Base-by-base conservation (phyloP, 2,329 filamentous ascomycete species). In the Monilinia vaccinii-corymbosi region DNA sequence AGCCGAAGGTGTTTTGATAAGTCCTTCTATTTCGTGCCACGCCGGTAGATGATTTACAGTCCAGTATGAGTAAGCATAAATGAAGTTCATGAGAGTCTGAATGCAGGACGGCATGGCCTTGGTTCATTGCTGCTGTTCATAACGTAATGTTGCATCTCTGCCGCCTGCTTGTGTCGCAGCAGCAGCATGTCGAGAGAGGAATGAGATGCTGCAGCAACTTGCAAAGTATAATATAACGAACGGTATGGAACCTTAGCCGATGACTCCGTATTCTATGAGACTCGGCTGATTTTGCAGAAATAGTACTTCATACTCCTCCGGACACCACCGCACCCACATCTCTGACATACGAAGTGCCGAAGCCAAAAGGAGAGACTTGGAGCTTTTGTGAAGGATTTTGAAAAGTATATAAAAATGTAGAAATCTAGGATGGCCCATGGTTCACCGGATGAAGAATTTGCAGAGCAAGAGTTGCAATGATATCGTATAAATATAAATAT, bases 351-450 rank as follows among this genome's bases (percentile, higher is more conserved):
- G 38, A 38, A 5, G 14, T 38, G 34, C 50, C 50, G 58, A 38
- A 58, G 58, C 64, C 63, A 67, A 65, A 60, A 53, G 55, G 62
- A 60, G 66, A 65, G 65, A 66, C 64, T n/a, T n/a, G n/a, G n/a
- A n/a, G n/a, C n/a, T n/a, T n/a, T n/a, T n/a, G n/a, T 34, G 49
- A 52, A 52, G 18, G 36, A 45, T 11, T 5, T 51, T 11, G 16
- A 42, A 56, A 34, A 56, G 52, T 16, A 49, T 25, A 28, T 28
- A 49, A 31, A 47, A 36, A 34, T n/a, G n/a, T n/a, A n/a, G n/a
- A 18, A 52, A 23, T 28, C 38, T 36, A 46, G 38, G 56, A 53
- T 59, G 16, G 28, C 53, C 49, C 57, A n/a, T 25, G 25, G 6
- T 28, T 28, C 25, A 28, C 25, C 25, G n/a, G n/a, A 28, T 28